phyloP scores from a whole-genome alignment of 495 filamentous ascomycete species.

The Neurospora tetrasperma region DNA sequence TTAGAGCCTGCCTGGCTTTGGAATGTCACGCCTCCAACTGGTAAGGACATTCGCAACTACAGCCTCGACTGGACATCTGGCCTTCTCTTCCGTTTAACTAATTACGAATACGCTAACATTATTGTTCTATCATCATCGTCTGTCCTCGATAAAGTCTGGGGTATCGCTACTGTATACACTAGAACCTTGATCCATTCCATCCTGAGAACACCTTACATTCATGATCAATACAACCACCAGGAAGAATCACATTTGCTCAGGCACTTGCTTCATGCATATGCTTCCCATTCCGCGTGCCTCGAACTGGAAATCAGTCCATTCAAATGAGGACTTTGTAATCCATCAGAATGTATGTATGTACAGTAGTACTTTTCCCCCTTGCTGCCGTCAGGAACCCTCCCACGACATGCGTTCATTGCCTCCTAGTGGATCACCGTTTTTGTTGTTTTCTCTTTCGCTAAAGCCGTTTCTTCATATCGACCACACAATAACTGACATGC shows the following conservation, averaged over 20 bases:
- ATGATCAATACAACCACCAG: neutral
- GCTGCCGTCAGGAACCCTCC: neutral
- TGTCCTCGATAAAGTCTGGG: neutral
- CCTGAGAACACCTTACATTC: neutral
- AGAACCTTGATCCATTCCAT: neutral
- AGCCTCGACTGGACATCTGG: neutral
- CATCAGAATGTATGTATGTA: neutral
- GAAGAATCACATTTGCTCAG: neutral
- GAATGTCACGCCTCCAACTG: neutral
- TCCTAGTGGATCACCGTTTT: neutral
- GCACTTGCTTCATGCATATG: neutral
- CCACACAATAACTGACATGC: neutral
- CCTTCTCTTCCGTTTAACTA: neutral
- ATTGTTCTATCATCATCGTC: neutral
- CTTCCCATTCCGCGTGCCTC: neutral
- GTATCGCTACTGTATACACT: neutral
- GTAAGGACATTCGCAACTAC: neutral
- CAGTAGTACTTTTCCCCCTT: neutral
- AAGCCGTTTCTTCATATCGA: neutral
- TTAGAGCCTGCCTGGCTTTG: neutral
- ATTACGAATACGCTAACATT: neutral
- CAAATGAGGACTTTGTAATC: neutral
- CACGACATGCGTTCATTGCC: neutral
- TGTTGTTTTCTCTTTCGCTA: neutral
- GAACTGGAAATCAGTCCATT: neutral